phyloP scores from a whole-genome alignment of 2,329 filamentous ascomycete genomes.

The Myriosclerotinia scirpicola region DNA sequence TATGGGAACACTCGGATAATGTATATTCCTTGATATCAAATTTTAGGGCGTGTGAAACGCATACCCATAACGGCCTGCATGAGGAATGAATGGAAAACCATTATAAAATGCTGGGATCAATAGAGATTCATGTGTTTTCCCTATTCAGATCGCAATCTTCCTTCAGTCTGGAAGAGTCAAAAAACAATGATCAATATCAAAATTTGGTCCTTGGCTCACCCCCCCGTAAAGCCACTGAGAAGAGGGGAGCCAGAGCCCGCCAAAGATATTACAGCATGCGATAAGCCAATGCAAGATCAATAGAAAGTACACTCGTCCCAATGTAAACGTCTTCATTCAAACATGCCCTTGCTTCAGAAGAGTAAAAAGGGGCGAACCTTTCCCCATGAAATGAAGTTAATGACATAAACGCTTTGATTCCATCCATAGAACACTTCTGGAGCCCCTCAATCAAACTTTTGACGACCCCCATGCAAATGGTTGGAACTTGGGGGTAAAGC shows the following conservation, averaged over 20 bases:
- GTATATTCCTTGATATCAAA: constrained; percentile 3
- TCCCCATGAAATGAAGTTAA: constrained; percentile 11
- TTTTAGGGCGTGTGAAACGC: not conserved
- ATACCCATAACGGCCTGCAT: constrained; percentile 10
- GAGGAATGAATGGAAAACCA: not conserved
- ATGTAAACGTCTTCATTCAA: not conserved
- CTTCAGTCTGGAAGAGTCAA: not conserved
- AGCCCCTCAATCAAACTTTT: not conserved
- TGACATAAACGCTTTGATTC: constrained; percentile 14
- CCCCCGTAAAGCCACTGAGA: not conserved
- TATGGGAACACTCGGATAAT: not conserved
- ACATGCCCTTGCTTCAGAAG: constrained; percentile 10
- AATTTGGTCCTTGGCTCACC: not conserved
- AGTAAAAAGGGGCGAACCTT: constrained; percentile 10
- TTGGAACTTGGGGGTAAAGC: not conserved
- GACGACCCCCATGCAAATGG: not conserved
- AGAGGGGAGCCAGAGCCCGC: not conserved
- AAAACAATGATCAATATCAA: not conserved
- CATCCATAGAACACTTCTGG: constrained; percentile 3
- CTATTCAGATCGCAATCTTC: not conserved
- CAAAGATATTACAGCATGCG: not conserved
- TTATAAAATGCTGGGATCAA: constrained; percentile 6
- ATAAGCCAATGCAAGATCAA: constrained; percentile 12
- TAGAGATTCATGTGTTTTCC: not conserved
- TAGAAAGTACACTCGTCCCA: not conserved